These are phyloP conservation scores for Acidiella bohemica DNA, from an alignment of 495 filamentous ascomycete genomes.

Conservation along the genomic window DNA sequence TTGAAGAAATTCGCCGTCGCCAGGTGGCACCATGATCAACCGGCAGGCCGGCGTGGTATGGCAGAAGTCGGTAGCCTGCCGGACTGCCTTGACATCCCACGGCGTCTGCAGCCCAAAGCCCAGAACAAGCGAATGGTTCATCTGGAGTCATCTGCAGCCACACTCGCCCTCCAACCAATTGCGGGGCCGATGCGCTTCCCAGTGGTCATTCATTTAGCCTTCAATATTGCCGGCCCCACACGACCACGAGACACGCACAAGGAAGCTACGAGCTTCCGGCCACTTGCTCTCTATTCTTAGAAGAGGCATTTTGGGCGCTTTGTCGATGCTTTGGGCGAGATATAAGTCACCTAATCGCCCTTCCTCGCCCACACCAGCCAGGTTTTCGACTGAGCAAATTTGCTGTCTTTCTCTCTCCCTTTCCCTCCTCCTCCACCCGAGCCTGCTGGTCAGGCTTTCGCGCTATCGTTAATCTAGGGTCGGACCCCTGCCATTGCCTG, in stretches of 20 bases:
- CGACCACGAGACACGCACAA: neutral
- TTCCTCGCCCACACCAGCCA: conserved; percentile 7
- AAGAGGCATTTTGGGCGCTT: conserved; percentile 22
- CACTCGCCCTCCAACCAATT: no score
- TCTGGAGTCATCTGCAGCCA: conserved; percentile 12
- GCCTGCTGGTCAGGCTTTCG: conserved; percentile 29
- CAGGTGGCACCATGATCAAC: no score
- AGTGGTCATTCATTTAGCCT: conserved; percentile 18
- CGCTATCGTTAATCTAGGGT: conserved; percentile 31
- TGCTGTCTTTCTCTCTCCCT: conserved; percentile 25
- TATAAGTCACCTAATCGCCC: conserved; percentile 27
- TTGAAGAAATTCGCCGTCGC: no score
- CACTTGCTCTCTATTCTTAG: conserved; percentile 25
- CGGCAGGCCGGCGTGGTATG: neutral
- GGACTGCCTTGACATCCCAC: no score
- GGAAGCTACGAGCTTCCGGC: neutral
- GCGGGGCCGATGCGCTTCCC: no score
- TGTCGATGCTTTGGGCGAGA: conserved; percentile 22
- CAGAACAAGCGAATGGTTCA: conserved; percentile 1
- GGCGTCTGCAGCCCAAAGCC: conserved; percentile 3
- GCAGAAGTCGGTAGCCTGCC: no score
- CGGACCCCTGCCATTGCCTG: conserved; percentile 19
- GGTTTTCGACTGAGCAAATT: conserved; percentile 29
- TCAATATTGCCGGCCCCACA: conserved; percentile 3
- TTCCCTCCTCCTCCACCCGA: conserved; percentile 14